Conservation (phyloP, 306 rosid genomes). For the Crotalaria pallida region DNA sequence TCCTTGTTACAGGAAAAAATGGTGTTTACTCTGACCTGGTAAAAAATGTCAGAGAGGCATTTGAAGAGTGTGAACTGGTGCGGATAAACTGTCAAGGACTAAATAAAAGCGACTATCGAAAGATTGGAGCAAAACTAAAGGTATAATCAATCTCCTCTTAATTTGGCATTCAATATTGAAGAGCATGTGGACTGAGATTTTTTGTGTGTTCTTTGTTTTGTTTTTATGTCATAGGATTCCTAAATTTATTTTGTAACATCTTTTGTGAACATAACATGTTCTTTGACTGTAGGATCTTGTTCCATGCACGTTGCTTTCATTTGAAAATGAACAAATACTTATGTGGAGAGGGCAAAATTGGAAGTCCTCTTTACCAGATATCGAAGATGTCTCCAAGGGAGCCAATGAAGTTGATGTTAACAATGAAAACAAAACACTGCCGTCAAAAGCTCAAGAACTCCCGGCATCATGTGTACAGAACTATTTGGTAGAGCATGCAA, state of each 20-base stretch:
- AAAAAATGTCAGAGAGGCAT: slow-evolving; percentile 72
- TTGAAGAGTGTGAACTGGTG: slow-evolving; percentile 89
- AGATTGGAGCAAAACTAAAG: slow-evolving; percentile 91
- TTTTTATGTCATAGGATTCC: neutral
- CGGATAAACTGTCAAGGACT: slow-evolving; percentile 85
- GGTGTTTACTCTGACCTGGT: slow-evolving; percentile 71
- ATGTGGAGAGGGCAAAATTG: slow-evolving; percentile 86
- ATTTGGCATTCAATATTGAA: slow-evolving; percentile 17
- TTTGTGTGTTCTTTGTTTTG: neutral
- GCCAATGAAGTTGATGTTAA: slow-evolving; percentile 22
- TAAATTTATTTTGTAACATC: too few relatives aligned
- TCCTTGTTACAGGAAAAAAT: slow-evolving; percentile 67
- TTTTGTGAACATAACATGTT: slow-evolving; percentile 11
- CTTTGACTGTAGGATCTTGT: slow-evolving; percentile 77
- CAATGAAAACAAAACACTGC: slow-evolving; percentile 6
- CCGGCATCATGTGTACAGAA: neutral
- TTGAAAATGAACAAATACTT: slow-evolving; percentile 77
- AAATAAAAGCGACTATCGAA: slow-evolving; percentile 78
- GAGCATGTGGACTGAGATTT: neutral
- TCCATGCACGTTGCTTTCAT: slow-evolving; percentile 83
- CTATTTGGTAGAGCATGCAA: slow-evolving; percentile 2
- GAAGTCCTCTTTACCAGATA: slow-evolving; percentile 52
- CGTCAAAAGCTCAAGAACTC: slow-evolving; percentile 24
- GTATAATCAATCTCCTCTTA: slow-evolving; percentile 28
- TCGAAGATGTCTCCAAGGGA: slow-evolving; percentile 19